Base-by-base conservation (phyloP, 805 yeast species). In the Saturnispora kantuleensis region DNA sequence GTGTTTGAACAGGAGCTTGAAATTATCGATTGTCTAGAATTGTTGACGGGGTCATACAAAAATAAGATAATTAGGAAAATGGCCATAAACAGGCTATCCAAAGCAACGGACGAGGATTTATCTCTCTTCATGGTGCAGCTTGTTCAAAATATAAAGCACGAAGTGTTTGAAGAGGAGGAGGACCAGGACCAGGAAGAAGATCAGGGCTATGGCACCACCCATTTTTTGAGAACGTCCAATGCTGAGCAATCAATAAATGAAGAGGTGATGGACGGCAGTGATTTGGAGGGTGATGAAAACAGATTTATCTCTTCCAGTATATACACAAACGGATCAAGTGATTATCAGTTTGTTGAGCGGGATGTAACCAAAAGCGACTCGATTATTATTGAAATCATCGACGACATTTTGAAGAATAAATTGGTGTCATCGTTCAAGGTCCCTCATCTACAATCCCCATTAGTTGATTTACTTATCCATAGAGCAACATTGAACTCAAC, bases 91-190 rank as follows among this genome's bases (percentile, higher is more conserved):
- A 66, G 97, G 47, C 66, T 90, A 39, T 74, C 77, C 44, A 71
- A 78, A 48, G 96, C 96, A 0, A 73, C 77, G 31, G 93, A 86
- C 53, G 80, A 75, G 10, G 96, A 90, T 50, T 60, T 93, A 12
- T 81, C 84, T 45, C 68, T 89, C 48, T 93, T 86, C 56, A 65
- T 93, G 50, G 71, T 90, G 45, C 98, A 93, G 62, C 68, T 90
- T 13, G 97, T 90, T 0, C 97, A 89, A 56, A 95, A 96, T 0
- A 73, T 90, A 32, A 82, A 85, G 54, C 86, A 86, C 59, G 98
- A 93, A 56, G 54, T 53, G 33, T 47, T 52, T 10, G 60, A 54
- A 31, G 57, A 51, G 6, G 56, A 52, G 28, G 45, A 33, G 2
- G 35, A 31, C 15, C 37, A 21, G 26, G 60, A 54, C 30, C 57